phyloP scores from a whole-genome alignment of 2,329 filamentous ascomycete species.

The Bertia moriformis region DNA sequence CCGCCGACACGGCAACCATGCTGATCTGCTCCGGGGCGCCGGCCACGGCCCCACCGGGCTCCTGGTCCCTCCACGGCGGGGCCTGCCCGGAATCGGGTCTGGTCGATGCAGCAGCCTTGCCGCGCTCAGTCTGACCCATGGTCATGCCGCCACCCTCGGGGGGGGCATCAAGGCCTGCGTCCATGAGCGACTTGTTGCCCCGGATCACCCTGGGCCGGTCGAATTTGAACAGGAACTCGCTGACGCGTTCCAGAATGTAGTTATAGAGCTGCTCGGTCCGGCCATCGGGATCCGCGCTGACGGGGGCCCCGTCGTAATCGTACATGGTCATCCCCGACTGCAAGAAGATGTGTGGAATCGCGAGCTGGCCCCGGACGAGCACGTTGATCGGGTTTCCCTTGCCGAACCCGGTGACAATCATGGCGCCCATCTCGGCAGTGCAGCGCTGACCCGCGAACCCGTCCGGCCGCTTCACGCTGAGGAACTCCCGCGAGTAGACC shows the following conservation, averaged over 20 bases:
- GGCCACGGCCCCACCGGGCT: slow-evolving; percentile 34
- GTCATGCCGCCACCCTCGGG: slow-evolving; percentile 57
- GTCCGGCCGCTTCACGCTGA: slow-evolving; percentile 15
- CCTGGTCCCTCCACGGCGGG: too few relatives aligned
- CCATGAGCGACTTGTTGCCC: slow-evolving; percentile 69
- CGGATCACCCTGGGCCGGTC: slow-evolving; percentile 58
- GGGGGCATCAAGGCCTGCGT: slow-evolving; percentile 66
- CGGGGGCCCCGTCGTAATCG: slow-evolving; percentile 64
- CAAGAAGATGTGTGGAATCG: slow-evolving; percentile 71
- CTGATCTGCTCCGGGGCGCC: slow-evolving; percentile 35
- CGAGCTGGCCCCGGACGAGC: slow-evolving; percentile 78
- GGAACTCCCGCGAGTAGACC: slow-evolving; percentile 70
- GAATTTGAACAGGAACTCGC: slow-evolving; percentile 73
- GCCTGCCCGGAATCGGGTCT: too few relatives aligned
- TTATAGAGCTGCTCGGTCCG: slow-evolving; percentile 88
- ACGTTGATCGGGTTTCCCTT: slow-evolving; percentile 86
- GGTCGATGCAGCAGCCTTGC: slow-evolving; percentile 39
- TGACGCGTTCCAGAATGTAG: slow-evolving; percentile 81
- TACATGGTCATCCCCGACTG: slow-evolving; percentile 75
- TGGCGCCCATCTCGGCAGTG: slow-evolving; percentile 92
- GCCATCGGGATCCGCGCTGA: slow-evolving; percentile 65
- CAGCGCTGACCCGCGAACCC: slow-evolving; percentile 44
- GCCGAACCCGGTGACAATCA: slow-evolving; percentile 96
- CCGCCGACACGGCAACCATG: slow-evolving; percentile 48
- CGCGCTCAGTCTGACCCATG: slow-evolving; percentile 61